Percentiles rank a stretch among this genome's conserved stretches.
Conservation (phyloP, 495 filamentous ascomycete species). For the Trichoderma orchidacearum region DNA sequence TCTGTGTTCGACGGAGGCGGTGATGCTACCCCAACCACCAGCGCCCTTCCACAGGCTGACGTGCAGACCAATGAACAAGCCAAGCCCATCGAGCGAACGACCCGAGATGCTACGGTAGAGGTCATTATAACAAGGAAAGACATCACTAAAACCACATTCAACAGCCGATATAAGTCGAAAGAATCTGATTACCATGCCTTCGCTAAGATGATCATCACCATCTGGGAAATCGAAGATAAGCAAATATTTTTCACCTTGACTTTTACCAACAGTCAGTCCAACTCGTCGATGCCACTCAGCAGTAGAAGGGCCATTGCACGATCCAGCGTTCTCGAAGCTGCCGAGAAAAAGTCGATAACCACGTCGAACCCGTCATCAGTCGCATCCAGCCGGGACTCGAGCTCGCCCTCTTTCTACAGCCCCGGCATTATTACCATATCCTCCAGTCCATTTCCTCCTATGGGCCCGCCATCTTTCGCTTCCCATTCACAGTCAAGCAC, state of each 20-base stretch:
- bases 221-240: slow-evolving; percentile 42
- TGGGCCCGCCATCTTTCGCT: slow-evolving; percentile 39
- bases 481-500: slow-evolving; percentile 24
- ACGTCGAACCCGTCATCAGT: slow-evolving; percentile 26
- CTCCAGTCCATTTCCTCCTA: slow-evolving; percentile 39
- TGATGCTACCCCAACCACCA: slow-evolving; percentile 8
- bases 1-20: slow-evolving; percentile 2
- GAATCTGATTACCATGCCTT: slow-evolving; percentile 24
- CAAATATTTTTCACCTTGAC: slow-evolving; percentile 51
- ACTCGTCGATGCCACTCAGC: slow-evolving; percentile 8
- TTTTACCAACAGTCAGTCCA: slow-evolving; percentile 38
- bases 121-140: slow-evolving; percentile 35
- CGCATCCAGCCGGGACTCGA: slow-evolving; percentile 24
- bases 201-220: slow-evolving; percentile 54
- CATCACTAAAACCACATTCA: slow-evolving; percentile 12
- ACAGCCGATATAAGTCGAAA: slow-evolving; percentile 14
- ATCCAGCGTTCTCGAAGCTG: slow-evolving; percentile 17
- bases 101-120: slow-evolving; percentile 36
- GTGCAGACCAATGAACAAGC: slow-evolving; percentile 3
- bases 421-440: slow-evolving; percentile 27
- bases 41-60: slow-evolving; percentile 2
- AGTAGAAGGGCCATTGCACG: slow-evolving; percentile 15
- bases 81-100: slow-evolving; percentile 15
- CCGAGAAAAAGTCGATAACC: slow-evolving; percentile 18
- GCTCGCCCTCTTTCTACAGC: slow-evolving; percentile 23